Percentiles rank a stretch among this genome's conserved stretches.
phyloP scores from a whole-genome alignment of 441 rosid genomes.

The Brassica hybrid region DNA sequence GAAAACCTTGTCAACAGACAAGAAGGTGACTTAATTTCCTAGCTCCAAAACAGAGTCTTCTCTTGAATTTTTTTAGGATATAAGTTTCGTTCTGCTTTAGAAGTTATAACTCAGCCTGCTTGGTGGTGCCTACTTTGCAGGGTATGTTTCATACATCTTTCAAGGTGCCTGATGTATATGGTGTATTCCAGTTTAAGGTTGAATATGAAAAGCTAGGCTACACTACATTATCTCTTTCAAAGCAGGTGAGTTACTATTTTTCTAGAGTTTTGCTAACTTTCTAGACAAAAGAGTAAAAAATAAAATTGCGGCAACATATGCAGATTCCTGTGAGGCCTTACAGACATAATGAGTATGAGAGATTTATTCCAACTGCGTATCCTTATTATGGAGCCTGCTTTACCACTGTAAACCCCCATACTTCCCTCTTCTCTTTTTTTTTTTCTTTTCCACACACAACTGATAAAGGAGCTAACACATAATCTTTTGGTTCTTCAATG shows the following conservation, averaged over 20 bases:
- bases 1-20: conserved; percentile 72
- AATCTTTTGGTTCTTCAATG: conserved; percentile 1
- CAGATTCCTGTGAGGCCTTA: conserved; percentile 84
- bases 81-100: conserved; percentile 2
- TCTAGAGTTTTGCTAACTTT: not conserved
- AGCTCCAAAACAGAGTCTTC: not conserved
- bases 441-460: not conserved
- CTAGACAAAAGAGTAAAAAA: not conserved
- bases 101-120: conserved; percentile 31
- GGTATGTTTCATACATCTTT: conserved; percentile 69
- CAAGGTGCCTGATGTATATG: conserved; percentile 81
- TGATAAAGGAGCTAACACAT: conserved; percentile 17
- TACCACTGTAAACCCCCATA: conserved; percentile 51
- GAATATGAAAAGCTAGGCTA: conserved; percentile 78
- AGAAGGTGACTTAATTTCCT: conserved; percentile 50
- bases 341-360: conserved; percentile 77
- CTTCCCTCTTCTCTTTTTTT: not conserved
- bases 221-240: conserved; percentile 70
- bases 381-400: conserved; percentile 85
- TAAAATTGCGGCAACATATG: conserved; percentile 22
- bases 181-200: conserved; percentile 82
- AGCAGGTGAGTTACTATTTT: conserved; percentile 56
- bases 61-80: not conserved
- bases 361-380: conserved; percentile 72
- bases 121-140: conserved; percentile 44